Evolutionary conservation across 495 filamentous ascomycete species (phyloP).

Genomic region (Penicillium lagena): DNA sequence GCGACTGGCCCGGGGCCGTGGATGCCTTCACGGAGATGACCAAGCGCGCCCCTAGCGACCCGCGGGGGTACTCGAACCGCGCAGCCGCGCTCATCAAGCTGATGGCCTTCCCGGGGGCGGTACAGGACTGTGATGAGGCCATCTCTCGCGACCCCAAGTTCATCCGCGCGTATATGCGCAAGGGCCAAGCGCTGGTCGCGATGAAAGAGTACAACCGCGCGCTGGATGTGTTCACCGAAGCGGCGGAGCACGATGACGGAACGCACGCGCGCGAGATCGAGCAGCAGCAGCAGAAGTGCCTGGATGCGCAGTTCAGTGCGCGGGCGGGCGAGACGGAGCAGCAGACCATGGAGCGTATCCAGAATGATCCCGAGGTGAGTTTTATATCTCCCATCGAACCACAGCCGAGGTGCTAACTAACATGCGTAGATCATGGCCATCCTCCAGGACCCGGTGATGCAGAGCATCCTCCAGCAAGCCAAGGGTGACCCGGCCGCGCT

Average conservation of each 20-base stretch:
- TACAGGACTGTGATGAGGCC: slow-evolving; percentile 87
- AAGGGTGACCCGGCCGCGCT: slow-evolving; percentile 88
- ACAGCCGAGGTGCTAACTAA: slow-evolving; percentile 22
- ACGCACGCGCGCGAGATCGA: slow-evolving; percentile 86
- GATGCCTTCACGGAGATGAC: slow-evolving; percentile 96
- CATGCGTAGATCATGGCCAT: slow-evolving; percentile 70
- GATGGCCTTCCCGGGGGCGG: slow-evolving; percentile 86
- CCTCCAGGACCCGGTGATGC: slow-evolving; percentile 94
- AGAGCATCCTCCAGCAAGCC: slow-evolving; percentile 92
- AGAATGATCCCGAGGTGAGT: slow-evolving; percentile 86
- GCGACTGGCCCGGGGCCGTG: slow-evolving; percentile 93
- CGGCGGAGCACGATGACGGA: slow-evolving; percentile 68
- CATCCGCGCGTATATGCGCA: slow-evolving; percentile 90
- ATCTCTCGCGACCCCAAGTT: slow-evolving; percentile 89
- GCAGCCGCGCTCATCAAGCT: slow-evolving; percentile 96
- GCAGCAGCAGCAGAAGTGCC: slow-evolving; percentile 88
- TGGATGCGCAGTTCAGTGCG: slow-evolving; percentile 80
- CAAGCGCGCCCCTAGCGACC: slow-evolving; percentile 89
- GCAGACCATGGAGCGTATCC: slow-evolving; percentile 86
- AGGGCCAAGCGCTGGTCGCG: slow-evolving; percentile 85
- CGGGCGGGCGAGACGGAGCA: slow-evolving; percentile 94
- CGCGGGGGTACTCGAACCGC: slow-evolving; percentile 93
- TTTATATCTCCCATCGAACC: neutral
- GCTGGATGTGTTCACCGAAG: slow-evolving; percentile 81
- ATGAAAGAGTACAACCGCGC: slow-evolving; percentile 98